These are phyloP conservation scores for Alternaria hordeiaustralica DNA, from an alignment of 2,329 filamentous ascomycete genomes.

Conservation along the genomic window DNA sequence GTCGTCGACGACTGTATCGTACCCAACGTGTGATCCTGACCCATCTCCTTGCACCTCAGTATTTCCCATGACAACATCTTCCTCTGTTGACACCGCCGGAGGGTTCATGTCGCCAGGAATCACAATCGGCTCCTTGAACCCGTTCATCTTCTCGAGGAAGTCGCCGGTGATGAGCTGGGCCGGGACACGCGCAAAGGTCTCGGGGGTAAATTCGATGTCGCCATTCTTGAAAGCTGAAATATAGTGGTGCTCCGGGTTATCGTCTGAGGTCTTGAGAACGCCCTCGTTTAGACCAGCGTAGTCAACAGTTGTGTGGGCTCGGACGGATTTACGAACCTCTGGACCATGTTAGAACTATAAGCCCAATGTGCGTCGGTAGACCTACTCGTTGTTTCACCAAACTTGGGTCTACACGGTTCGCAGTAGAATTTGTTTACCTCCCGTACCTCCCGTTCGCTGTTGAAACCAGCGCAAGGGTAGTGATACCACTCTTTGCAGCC, in stretches of 20 bases:
- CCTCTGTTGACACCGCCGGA: conserved; percentile 33
- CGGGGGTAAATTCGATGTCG: conserved; percentile 64
- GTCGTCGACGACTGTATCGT: conserved; percentile 60
- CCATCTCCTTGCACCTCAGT: conserved; percentile 22
- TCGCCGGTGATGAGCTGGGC: conserved; percentile 69
- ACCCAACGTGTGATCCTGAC: conserved; percentile 51
- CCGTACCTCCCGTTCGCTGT: conserved; percentile 67
- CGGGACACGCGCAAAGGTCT: conserved; percentile 68
- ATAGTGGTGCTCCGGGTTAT: conserved; percentile 71
- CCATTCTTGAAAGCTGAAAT: conserved; percentile 71
- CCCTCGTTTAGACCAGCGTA: conserved; percentile 73
- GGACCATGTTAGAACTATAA: conserved; percentile 34
- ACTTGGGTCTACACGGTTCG: conserved; percentile 62
- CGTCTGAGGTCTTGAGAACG: conserved; percentile 68
- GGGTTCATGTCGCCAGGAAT: conserved; percentile 69
- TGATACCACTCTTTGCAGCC: conserved; percentile 74
- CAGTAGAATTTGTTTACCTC: conserved; percentile 74
- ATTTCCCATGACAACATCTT: conserved; percentile 21
- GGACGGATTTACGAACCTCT: conserved; percentile 69
- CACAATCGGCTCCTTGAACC: conserved; percentile 71
- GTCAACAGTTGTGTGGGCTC: conserved; percentile 70
- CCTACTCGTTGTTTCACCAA: conserved; percentile 67
- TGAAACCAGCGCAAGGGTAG: conserved; percentile 70
- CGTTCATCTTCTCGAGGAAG: conserved; percentile 66
- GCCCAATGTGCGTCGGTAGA: conserved; percentile 32